A percentile compares a stretch with the other conserved stretches of the same genome.
These are phyloP conservation scores for Cercospora zeae-maydis DNA, from an alignment of 2,329 filamentous ascomycete genomes.

Conservation along the genomic window DNA sequence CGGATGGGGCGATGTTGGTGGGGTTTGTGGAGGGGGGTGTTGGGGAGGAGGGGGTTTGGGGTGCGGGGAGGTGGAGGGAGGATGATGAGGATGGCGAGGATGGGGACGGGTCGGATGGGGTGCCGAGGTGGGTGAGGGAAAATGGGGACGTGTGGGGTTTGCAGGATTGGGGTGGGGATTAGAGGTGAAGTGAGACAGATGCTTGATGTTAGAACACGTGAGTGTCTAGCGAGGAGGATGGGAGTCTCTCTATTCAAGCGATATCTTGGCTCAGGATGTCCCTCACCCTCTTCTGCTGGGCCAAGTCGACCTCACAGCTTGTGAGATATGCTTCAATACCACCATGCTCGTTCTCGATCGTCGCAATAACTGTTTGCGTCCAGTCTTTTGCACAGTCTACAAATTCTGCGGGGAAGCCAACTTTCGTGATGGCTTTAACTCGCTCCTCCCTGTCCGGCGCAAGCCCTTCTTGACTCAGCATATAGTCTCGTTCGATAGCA, in stretches of 20 bases:
- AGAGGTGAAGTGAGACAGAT: not conserved
- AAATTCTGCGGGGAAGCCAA: slow-evolving; percentile 73
- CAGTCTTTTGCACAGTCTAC: slow-evolving; percentile 62
- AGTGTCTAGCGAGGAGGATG: too few relatives aligned
- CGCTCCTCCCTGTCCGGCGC: slow-evolving; percentile 59
- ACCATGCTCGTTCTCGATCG: slow-evolving; percentile 62
- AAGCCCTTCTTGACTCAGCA: slow-evolving; percentile 60
- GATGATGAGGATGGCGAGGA: too few relatives aligned
- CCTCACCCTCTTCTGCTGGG: slow-evolving; percentile 38
- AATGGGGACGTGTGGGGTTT: not conserved
- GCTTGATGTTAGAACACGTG: too few relatives aligned
- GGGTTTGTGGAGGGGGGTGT: not conserved
- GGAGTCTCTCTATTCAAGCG: not conserved
- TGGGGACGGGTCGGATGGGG: not conserved
- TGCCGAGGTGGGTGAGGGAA: not conserved
- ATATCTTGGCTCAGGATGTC: slow-evolving; percentile 25
- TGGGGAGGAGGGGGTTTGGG: not conserved
- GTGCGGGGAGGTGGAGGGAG: not conserved
- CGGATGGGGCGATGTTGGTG: not conserved
- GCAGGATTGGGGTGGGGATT: not conserved
- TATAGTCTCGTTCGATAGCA: slow-evolving; percentile 69
- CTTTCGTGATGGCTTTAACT: slow-evolving; percentile 63
- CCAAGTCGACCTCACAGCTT: slow-evolving; percentile 51
- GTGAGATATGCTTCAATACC: slow-evolving; percentile 64
- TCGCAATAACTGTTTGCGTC: slow-evolving; percentile 55